Percentiles rank a stretch among this genome's conserved stretches.
These are phyloP conservation scores for Xylaria sp. DNA, from an alignment of 2,329 filamentous ascomycete species.

Conservation along the genomic window DNA sequence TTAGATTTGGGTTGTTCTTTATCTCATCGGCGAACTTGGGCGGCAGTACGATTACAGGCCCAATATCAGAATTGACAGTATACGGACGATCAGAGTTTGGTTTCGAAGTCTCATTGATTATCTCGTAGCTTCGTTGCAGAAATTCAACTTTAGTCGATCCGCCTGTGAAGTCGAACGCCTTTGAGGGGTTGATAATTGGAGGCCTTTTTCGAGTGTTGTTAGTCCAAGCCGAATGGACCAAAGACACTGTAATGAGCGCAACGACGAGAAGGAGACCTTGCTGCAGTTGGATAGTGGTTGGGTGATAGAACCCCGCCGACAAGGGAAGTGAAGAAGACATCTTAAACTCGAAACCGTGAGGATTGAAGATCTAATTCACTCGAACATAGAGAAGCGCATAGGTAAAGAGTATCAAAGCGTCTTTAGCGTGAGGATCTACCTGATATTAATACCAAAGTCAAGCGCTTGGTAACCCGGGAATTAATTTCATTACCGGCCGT, in stretches of 20 bases:
- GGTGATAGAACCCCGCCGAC: not conserved
- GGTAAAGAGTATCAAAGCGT: not conserved
- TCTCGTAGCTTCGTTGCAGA: conserved; percentile 23
- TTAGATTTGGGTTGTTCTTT: conserved; percentile 20
- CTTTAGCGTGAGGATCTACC: not conserved
- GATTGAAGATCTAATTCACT: not conserved
- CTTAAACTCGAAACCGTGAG: not conserved
- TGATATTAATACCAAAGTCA: not conserved
- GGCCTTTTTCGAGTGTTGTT: conserved; percentile 5
- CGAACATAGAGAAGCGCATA: not conserved
- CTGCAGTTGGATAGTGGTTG: not conserved
- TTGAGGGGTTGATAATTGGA: conserved; percentile 21
- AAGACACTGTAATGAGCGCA: conserved; percentile 4
- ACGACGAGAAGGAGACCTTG: conserved; percentile 15
- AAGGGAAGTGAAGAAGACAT: conserved; percentile 17
- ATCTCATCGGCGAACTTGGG: conserved; percentile 22
- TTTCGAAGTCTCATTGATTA: conserved; percentile 10
- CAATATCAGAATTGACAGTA: conserved; percentile 16
- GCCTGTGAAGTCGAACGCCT: conserved; percentile 15
- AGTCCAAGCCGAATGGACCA: conserved; percentile 6
- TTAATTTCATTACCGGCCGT: not conserved
- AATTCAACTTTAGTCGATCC: conserved; percentile 21
- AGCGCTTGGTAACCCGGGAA: not conserved
- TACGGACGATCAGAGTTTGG: conserved; percentile 11
- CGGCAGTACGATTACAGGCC: conserved; percentile 15